These are phyloP conservation scores for Kuraishia ogatae DNA, from an alignment of 805 yeast species.

Conservation along the genomic window DNA sequence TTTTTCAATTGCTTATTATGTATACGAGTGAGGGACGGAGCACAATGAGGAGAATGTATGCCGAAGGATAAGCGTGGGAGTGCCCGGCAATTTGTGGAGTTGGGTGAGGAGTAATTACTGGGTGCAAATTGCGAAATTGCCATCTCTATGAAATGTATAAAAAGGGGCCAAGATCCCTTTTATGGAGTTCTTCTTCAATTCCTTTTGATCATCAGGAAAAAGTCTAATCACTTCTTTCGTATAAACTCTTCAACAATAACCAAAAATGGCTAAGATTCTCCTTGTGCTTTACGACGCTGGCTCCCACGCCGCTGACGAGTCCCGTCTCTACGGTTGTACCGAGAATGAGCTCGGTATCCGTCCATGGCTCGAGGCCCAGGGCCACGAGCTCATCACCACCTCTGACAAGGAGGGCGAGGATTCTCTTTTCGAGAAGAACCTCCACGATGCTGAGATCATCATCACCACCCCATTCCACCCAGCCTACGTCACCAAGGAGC, in stretches of 20 bases:
- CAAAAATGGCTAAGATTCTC: conserved; percentile 30
- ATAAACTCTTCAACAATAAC: background rate
- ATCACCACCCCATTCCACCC: conserved; percentile 84
- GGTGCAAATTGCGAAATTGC: background rate
- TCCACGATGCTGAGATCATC: conserved; percentile 66
- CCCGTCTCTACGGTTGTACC: conserved; percentile 56
- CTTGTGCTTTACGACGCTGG: conserved; percentile 53
- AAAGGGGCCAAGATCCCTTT: background rate
- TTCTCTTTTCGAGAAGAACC: conserved; percentile 52
- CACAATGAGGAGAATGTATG: background rate
- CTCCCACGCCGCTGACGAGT: conserved; percentile 49
- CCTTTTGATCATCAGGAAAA: background rate
- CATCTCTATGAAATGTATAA: background rate
- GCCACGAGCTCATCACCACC: conserved; percentile 61
- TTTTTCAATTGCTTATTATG: background rate
- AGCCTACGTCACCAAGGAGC: conserved; percentile 59
- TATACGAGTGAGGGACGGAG: background rate
- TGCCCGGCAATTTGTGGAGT: background rate
- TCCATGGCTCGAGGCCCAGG: conserved; percentile 52
- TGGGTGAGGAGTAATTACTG: background rate
- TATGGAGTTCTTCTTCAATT: background rate
- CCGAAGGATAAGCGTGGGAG: background rate
- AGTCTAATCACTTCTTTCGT: background rate
- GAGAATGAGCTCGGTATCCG: conserved; percentile 73
- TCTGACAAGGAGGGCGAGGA: conserved; percentile 56